Evolutionary conservation across 1,139 yeast species (phyloP).

Genomic region (Taphrina populina): DNA sequence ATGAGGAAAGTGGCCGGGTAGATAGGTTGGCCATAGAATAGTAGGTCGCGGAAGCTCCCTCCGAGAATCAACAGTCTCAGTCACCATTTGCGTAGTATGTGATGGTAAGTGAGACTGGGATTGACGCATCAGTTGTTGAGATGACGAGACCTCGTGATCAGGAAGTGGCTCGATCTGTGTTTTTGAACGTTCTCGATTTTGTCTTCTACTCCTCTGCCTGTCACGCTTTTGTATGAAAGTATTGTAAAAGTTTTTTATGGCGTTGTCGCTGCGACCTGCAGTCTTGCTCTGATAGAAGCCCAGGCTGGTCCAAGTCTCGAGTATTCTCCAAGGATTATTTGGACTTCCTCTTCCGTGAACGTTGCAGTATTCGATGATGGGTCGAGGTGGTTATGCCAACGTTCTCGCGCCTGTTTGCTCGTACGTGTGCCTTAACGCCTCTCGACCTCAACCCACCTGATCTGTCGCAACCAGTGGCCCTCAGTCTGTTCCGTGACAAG

Average conservation of each 20-base stretch:
- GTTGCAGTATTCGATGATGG: slow-evolving; percentile 81
- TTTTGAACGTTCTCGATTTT: no score
- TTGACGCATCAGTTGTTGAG: no score
- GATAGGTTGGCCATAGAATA: no score
- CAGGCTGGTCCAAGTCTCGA: slow-evolving; percentile 80
- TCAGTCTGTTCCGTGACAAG: slow-evolving; percentile 71
- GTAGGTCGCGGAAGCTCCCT: not conserved
- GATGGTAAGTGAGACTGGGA: no score
- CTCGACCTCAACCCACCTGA: slow-evolving; percentile 88
- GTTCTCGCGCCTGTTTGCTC: slow-evolving; percentile 88
- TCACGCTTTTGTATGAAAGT: slow-evolving; percentile 27
- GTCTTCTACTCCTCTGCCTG: no score
- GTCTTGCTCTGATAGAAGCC: slow-evolving; percentile 90
- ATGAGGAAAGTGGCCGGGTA: no score
- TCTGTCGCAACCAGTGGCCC: no score
- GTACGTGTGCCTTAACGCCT: slow-evolving; percentile 72
- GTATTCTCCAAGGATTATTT: slow-evolving; percentile 73
- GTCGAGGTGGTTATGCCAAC: slow-evolving; percentile 88
- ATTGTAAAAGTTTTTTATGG: slow-evolving; percentile 96
- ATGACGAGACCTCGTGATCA: no score
- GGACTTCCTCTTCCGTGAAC: slow-evolving; percentile 81
- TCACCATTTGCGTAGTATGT: not conserved
- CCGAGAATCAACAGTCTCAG: no score
- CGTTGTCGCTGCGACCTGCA: slow-evolving; percentile 81
- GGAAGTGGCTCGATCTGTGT: not conserved